These are phyloP conservation scores for Lippia alba DNA, from an alignment of 305 asterid genomes.

Conservation along the genomic window DNA sequence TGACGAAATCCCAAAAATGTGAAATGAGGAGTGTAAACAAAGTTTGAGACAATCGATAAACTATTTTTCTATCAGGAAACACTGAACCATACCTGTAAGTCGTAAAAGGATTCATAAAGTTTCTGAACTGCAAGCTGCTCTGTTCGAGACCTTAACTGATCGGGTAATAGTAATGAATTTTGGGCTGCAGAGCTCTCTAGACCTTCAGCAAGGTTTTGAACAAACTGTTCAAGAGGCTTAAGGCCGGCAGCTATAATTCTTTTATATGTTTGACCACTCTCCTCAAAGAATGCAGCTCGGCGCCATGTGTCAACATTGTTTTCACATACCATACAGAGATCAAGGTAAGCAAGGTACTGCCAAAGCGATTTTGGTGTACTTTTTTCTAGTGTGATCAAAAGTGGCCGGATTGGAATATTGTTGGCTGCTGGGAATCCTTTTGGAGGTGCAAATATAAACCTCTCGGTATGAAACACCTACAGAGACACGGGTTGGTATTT, in stretches of 20 bases:
- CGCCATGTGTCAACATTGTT: conserved; percentile 96
- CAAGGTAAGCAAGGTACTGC: conserved; percentile 93
- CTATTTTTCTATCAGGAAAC: not conserved
- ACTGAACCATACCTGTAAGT: conserved; percentile 67
- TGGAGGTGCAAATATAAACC: conserved; percentile 40
- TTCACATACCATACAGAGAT: conserved; percentile 95
- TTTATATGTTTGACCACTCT: conserved; percentile 87
- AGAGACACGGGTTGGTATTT: conserved; percentile 32
- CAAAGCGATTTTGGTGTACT: conserved; percentile 81
- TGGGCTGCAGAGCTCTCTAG: conserved; percentile 66
- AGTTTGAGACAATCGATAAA: conserved; percentile 7
- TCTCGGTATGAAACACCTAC: conserved; percentile 86
- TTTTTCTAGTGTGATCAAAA: conserved; percentile 77
- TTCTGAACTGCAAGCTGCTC: conserved; percentile 67
- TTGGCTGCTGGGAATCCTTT: conserved; percentile 99
- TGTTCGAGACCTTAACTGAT: conserved; percentile 66
- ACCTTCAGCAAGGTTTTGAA: conserved; percentile 63
- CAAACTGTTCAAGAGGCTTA: conserved; percentile 73
- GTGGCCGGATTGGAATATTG: conserved; percentile 87
- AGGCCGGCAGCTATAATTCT: conserved; percentile 74
- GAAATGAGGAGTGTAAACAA: not conserved
- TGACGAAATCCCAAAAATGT: not conserved
- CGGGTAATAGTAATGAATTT: conserved; percentile 66
- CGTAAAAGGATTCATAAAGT: conserved; percentile 65
- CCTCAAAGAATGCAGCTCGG: conserved; percentile 97